phyloP scores from a whole-genome alignment of 2,329 filamentous ascomycete species.

The Hypocrella siamensis region DNA sequence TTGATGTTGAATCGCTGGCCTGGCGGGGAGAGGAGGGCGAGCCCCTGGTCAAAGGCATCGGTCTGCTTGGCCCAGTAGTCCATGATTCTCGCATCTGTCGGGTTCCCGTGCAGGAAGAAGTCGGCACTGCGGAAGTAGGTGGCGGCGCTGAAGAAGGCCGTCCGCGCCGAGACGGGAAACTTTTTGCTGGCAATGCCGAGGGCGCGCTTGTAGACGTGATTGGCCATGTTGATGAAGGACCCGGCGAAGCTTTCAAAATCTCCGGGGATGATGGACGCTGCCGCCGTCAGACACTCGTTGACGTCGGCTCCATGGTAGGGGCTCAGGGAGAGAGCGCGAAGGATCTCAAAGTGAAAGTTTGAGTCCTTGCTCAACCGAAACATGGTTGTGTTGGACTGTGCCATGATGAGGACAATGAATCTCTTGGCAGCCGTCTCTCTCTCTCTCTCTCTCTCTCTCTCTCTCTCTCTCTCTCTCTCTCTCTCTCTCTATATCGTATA shows the following conservation, averaged over 20 bases:
- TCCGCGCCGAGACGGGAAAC: conserved; percentile 10
- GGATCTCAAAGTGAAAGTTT: conserved; percentile 1
- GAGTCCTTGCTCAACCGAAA: conserved; percentile 1
- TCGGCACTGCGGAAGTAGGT: conserved; percentile 25
- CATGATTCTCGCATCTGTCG: conserved; percentile 21
- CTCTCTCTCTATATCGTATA: too few species aligned
- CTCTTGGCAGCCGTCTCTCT: too few species aligned
- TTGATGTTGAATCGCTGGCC: conserved; percentile 16
- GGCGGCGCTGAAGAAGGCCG: conserved; percentile 19
- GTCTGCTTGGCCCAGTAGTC: conserved; percentile 18
- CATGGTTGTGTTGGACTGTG: neutral
- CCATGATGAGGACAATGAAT: conserved; percentile 1
- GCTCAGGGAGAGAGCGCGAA: neutral
- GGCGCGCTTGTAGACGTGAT: conserved; percentile 6
- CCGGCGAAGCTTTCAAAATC: conserved; percentile 11
- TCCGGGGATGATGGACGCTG: conserved; percentile 7
- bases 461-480: too few species aligned
- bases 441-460: too few species aligned
- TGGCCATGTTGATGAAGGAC: conserved; percentile 9
- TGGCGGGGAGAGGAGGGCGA: conserved; percentile 15
- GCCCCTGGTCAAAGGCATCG: conserved; percentile 20
- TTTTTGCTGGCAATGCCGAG: conserved; percentile 4
- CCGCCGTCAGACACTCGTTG: conserved; percentile 9
- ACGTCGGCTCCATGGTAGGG: conserved; percentile 1
- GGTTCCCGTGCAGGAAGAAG: conserved; percentile 25